Evolutionary conservation across 1,284 basidiomycete species (phyloP), one percentile per base, ranked within the genome.

Genomic region (Sanghuangporus weigelae): DNA sequence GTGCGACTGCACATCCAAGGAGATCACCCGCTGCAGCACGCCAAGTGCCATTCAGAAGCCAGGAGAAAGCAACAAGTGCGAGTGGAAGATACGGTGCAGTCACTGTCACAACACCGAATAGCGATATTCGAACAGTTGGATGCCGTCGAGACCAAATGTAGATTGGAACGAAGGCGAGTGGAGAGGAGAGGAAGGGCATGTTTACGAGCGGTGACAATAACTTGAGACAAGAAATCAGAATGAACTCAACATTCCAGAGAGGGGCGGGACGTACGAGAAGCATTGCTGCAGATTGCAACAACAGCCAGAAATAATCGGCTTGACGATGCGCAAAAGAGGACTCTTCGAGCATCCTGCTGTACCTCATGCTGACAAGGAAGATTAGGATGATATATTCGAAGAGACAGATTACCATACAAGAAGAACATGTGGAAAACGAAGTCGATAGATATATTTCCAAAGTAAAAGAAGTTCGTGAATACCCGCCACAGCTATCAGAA

Each of bases 341-440:
- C 74, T 98, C 95, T 76, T 99, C 96, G 1, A 99, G 80, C 86
- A 98, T 92, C 57, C 95, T 85, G 62, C 93, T 95, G 73, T 98
- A 99, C 60, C 96, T 83, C 93, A 98, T 96, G 73, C 94, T 95
- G 67, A 59, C 26, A 8, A 16, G 56, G 7, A 36, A 38, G 39
- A 31, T 19, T 14, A 8, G 48, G 40, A 31, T 1, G 44, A 4
- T 62, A 63, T 50, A 50, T 35, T 44, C 23, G 14, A 40, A 39
- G 26, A 44, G n/a, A n/a, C 53, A 3, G 12, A 60, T 36, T 23
- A 1, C 79, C 93, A 74, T 71, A 96, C 94, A 98, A 96, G 82
- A 98, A 98, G 82, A 98, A 97, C 63, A 99, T 81, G 74, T 98
- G 96, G 76, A 99, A 97, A 63, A 96, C 82, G 67, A 98, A 94